phyloP scores from a whole-genome alignment of 352 stramenopile species.

The Pythium aquatile region DNA sequence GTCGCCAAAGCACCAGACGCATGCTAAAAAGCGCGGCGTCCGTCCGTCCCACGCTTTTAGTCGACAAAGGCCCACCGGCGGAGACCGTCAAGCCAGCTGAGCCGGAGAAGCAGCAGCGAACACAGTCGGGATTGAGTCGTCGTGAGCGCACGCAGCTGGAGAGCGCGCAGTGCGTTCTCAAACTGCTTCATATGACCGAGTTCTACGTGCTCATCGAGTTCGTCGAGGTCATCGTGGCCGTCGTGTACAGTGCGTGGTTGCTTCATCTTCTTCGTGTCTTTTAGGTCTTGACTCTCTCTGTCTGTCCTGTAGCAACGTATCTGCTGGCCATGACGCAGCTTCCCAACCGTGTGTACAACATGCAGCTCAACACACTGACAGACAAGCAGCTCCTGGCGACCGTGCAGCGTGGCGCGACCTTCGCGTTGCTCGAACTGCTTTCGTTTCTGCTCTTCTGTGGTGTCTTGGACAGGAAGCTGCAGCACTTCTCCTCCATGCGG shows the following conservation, averaged over 20 bases:
- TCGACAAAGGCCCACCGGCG: not conserved
- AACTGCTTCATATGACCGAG: constrained; percentile 5
- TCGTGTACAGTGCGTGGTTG: constrained; percentile 2
- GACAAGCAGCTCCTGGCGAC: constrained; percentile 5
- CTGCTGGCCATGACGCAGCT: constrained; percentile 4
- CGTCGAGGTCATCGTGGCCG: constrained; percentile 5
- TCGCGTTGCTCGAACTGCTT: not conserved
- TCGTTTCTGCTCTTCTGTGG: not conserved
- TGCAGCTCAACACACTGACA: constrained; percentile 5
- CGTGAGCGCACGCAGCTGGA: not conserved
- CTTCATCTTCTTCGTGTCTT: not conserved
- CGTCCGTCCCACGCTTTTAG: not conserved
- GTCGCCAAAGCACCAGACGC: not conserved
- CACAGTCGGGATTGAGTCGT: not conserved
- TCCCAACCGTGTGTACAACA: constrained; percentile 1
- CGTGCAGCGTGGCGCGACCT: not conserved
- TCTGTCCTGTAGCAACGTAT: not conserved
- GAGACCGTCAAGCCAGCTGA: not conserved
- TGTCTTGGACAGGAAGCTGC: not conserved
- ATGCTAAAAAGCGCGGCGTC: too few species aligned
- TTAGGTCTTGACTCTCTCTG: not conserved
- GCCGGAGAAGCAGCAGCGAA: not conserved
- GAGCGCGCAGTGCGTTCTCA: constrained; percentile 3
- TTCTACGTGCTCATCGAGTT: constrained; percentile 8
- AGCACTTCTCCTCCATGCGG: not conserved